Evolutionary conservation across 2,329 filamentous ascomycete species (phyloP), one percentile per base, ranked within the genome.

Genomic region (Hysterium pulicare): DNA sequence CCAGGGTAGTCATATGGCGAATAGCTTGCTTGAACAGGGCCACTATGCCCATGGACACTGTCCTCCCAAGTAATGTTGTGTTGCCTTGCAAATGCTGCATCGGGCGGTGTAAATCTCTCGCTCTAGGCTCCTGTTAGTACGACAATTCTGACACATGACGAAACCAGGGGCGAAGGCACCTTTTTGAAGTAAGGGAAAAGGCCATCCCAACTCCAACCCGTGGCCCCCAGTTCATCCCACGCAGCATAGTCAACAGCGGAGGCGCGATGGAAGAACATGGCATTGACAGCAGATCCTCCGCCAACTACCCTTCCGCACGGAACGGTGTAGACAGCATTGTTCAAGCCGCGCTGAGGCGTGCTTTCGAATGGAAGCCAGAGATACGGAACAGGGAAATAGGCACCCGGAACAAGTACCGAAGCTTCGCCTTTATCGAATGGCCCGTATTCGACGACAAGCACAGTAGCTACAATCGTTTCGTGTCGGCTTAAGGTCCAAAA

Each of bases 211-310:
- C 69, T 67, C 79, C 79, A 83, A 1, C 77, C 79, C 2, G 55
- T 43, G 47, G 81, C 82, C 1, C 79, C 79, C 13, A 83, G 59
- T 20, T 67, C 58, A 30, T 71, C 72, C 79, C 79, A 83, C 2
- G 69, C 69, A 58, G 82, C 72, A 33, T 66, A 67, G 22, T 62
- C 56, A 28, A 30, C 45, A n/a, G 51, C 50, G 34, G 47, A 51
- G 11, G 47, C 56, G n/a, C 64, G 49, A 38, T 60, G 55, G 39
- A 63, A 62, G 34, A 59, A 56, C 58, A 67, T 62, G 4, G 58
- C 59, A 48, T 69, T 68, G 38, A 67, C 53, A 1, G 57, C 55
- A 19, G 55, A 57, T 8, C 62, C 62, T 5, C 66, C 64, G 17
- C 64, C 62, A 4, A 67, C 59, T 1, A 57, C 57, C 17, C 47